These are phyloP conservation scores for Apiosordaria backusii DNA, from an alignment of 495 filamentous ascomycete species.

Conservation along the genomic window DNA sequence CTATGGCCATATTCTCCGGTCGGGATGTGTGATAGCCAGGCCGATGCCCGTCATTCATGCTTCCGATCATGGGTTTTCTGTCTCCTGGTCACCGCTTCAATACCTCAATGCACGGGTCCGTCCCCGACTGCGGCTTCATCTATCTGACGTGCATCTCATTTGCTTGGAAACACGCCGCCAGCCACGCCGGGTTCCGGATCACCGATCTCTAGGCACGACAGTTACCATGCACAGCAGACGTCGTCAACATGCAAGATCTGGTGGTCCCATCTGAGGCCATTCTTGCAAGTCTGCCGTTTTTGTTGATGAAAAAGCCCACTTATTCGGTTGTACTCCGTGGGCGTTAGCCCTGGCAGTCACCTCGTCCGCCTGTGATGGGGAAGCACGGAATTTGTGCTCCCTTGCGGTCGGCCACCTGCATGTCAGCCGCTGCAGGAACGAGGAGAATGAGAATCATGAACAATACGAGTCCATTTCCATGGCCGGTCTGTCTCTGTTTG, in stretches of 20 bases:
- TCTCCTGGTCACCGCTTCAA: background rate
- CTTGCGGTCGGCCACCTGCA: slow-evolving; percentile 14
- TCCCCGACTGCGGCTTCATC: background rate
- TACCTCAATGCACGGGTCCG: slow-evolving; percentile 2
- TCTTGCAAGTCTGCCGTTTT: background rate
- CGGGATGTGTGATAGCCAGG: background rate
- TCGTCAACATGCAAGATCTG: slow-evolving; percentile 14
- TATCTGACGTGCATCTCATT: slow-evolving; percentile 11
- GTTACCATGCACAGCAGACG: background rate
- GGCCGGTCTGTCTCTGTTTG: background rate
- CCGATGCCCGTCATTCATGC: background rate
- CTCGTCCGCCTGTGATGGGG: background rate
- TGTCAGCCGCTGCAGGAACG: slow-evolving; percentile 16
- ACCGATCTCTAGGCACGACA: slow-evolving; percentile 1
- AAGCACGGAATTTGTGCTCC: background rate
- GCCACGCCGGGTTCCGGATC: background rate
- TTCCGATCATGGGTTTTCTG: background rate
- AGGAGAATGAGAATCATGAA: background rate
- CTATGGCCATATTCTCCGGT: background rate
- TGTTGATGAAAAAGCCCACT: background rate
- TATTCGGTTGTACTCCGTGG: background rate
- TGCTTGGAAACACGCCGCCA: slow-evolving; percentile 2
- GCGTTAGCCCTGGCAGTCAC: background rate
- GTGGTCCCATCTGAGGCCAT: background rate
- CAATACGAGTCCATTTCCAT: background rate